A percentile compares a stretch with the other conserved stretches of the same genome.
Conservation (phyloP, 371 early-diverging fungal genomes). For the Saksenaea vasiformis region DNA sequence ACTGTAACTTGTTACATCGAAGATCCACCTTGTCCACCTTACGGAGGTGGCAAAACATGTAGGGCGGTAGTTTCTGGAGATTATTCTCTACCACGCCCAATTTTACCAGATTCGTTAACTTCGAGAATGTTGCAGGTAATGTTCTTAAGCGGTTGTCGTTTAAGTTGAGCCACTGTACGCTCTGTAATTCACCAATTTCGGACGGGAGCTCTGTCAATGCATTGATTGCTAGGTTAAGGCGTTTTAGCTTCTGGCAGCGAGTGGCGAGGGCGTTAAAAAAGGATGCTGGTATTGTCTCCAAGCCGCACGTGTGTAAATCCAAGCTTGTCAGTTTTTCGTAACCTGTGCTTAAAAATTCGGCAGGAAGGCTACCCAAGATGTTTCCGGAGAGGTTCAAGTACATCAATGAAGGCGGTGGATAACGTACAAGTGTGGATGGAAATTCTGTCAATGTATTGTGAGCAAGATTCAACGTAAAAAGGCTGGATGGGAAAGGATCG, state of each 20-base stretch:
- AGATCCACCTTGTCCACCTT: conserved; percentile 55
- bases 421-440: conserved; percentile 46
- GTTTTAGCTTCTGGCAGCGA: conserved; percentile 40
- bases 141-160: conserved; percentile 64
- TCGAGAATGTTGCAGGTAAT: conserved; percentile 55
- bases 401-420: conserved; percentile 46
- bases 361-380: conserved; percentile 43
- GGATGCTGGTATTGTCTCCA: conserved; percentile 28
- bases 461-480: conserved; percentile 48
- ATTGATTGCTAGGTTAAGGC: conserved; percentile 71
- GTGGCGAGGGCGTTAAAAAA: conserved; percentile 32
- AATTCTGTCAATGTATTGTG: conserved; percentile 48
- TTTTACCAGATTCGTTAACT: conserved; percentile 62
- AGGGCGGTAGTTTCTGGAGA: conserved; percentile 51
- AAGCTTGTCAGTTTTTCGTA: conserved; percentile 58
- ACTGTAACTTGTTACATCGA: conserved; percentile 49
- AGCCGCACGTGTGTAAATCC: conserved; percentile 65
- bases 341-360: conserved; percentile 41
- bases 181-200: conserved; percentile 51
- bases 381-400: conserved; percentile 66
- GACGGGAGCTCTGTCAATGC: conserved; percentile 53
- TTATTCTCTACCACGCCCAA: conserved; percentile 72
- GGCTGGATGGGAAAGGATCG: conserved; percentile 27
- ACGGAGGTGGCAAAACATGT: conserved; percentile 36
- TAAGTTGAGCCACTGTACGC: conserved; percentile 72